phyloP scores from a whole-genome alignment of 2,329 filamentous ascomycete genomes.

The Fusarium zealandicum region DNA sequence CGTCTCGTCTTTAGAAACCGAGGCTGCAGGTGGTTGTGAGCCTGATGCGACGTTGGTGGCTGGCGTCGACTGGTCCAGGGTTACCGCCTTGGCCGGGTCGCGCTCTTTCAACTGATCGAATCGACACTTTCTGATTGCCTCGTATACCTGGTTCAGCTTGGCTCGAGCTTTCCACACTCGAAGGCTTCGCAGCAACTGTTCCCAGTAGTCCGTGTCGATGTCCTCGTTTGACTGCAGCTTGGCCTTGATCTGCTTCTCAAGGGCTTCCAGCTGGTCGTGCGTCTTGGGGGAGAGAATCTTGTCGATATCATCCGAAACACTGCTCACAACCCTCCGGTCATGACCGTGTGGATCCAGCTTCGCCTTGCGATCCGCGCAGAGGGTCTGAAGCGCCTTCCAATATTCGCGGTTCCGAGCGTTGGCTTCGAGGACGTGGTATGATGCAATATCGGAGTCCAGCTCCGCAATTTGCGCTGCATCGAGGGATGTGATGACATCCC shows the following conservation, averaged over 20 bases:
- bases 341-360: slow-evolving; percentile 66
- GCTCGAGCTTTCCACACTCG: slow-evolving; percentile 92
- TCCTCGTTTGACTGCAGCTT: slow-evolving; percentile 90
- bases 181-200: slow-evolving; percentile 84
- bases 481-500: slow-evolving; percentile 79
- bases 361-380: slow-evolving; percentile 78
- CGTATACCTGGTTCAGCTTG: slow-evolving; percentile 78
- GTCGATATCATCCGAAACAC: slow-evolving; percentile 88
- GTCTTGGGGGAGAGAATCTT: slow-evolving; percentile 85
- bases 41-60: slow-evolving; percentile 4
- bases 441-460: slow-evolving; percentile 80
- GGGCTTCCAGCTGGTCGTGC: slow-evolving; percentile 81
- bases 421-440: slow-evolving; percentile 83
- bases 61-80: slow-evolving; percentile 23
- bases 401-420: slow-evolving; percentile 82
- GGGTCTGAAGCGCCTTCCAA: slow-evolving; percentile 88
- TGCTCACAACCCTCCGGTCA: slow-evolving; percentile 78
- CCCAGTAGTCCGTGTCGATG: slow-evolving; percentile 98
- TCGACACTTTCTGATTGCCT: slow-evolving; percentile 75
- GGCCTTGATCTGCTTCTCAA: slow-evolving; percentile 85
- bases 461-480: slow-evolving; percentile 72
- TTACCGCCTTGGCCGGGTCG: slow-evolving; percentile 69
- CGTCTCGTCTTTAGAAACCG: slow-evolving; percentile 12
- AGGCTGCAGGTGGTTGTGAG: slow-evolving; percentile 8
- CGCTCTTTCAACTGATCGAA: slow-evolving; percentile 70